A percentile compares a stretch with the other conserved stretches of the same genome.
These are phyloP conservation scores for Dothideomycetes sp. DNA, from an alignment of 2,329 filamentous ascomycete genomes.

Conservation along the genomic window DNA sequence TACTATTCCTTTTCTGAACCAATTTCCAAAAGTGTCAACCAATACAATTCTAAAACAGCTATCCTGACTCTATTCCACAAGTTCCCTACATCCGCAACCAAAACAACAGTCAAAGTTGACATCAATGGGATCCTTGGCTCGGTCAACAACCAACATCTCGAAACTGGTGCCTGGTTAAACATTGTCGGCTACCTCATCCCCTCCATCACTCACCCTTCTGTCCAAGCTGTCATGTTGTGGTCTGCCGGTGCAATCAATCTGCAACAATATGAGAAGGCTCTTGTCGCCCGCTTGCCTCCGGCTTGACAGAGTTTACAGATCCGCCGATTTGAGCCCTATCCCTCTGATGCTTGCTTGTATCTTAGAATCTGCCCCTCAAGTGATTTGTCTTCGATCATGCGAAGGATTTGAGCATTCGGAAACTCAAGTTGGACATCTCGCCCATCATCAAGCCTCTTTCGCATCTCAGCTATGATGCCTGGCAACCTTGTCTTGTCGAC, in stretches of 20 bases:
- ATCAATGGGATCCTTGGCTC: constrained; percentile 65
- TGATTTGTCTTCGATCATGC: too few relatives aligned
- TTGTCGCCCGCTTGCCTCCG: too few relatives aligned
- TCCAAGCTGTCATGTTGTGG: constrained; percentile 75
- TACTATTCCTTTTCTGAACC: constrained; percentile 7
- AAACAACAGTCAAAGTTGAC: constrained; percentile 17
- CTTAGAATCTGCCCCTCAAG: too few relatives aligned
- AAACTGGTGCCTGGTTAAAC: constrained; percentile 79
- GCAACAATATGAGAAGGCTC: constrained; percentile 57
- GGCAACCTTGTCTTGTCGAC: too few relatives aligned
- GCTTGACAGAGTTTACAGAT: too few relatives aligned
- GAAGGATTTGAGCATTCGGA: too few relatives aligned
- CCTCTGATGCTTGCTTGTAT: too few relatives aligned
- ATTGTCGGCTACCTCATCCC: constrained; percentile 60
- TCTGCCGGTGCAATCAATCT: constrained; percentile 64
- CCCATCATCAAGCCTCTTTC: too few relatives aligned
- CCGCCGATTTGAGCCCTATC: too few relatives aligned
- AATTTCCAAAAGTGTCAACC: constrained; percentile 47
- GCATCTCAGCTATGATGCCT: too few relatives aligned
- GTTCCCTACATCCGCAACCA: constrained; percentile 38
- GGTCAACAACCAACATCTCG: constrained; percentile 53
- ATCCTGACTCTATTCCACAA: constrained; percentile 60
- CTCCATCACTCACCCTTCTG: constrained; percentile 27
- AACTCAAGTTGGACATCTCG: too few relatives aligned
- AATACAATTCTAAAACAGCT: constrained; percentile 49